Conservation (phyloP, 257 asterid genomes). For the Leptodermis oblonga region DNA sequence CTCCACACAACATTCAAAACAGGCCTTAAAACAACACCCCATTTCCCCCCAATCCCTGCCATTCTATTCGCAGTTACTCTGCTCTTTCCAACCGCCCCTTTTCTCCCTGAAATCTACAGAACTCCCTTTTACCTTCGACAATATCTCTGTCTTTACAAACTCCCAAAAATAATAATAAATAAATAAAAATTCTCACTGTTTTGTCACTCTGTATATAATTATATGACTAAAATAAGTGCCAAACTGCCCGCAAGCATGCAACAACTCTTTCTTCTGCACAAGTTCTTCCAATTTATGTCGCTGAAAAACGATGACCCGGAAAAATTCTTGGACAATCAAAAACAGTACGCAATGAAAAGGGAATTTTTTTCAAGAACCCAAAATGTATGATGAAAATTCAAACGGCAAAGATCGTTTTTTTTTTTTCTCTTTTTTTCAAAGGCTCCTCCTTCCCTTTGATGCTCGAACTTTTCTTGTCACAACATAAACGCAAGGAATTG, state of each 20-base stretch:
- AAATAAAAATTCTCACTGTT: neutral
- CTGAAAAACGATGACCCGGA: neutral
- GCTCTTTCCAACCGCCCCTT: neutral
- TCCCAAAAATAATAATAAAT: neutral
- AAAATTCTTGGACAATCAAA: neutral
- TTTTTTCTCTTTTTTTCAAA: too few species aligned
- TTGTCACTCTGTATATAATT: neutral
- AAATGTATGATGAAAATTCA: neutral
- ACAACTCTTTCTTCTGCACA: neutral
- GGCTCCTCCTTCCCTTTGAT: neutral
- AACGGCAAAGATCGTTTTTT: too few species aligned
- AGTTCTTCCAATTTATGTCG: neutral
- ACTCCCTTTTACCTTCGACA: neutral
- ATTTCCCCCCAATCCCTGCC: conserved; percentile 50
- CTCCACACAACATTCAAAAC: conserved; percentile 60
- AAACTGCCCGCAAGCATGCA: neutral
- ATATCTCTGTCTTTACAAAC: neutral
- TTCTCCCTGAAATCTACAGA: neutral
- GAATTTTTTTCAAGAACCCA: neutral
- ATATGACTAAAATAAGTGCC: neutral
- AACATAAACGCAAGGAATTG: neutral
- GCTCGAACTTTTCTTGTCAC: neutral
- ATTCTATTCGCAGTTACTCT: conserved; percentile 22
- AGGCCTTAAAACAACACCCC: conserved; percentile 64
- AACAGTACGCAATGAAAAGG: neutral